Evolutionary conservation across 2,329 filamentous ascomycete genomes (phyloP).

Genomic region (Epichloe bromicola): DNA sequence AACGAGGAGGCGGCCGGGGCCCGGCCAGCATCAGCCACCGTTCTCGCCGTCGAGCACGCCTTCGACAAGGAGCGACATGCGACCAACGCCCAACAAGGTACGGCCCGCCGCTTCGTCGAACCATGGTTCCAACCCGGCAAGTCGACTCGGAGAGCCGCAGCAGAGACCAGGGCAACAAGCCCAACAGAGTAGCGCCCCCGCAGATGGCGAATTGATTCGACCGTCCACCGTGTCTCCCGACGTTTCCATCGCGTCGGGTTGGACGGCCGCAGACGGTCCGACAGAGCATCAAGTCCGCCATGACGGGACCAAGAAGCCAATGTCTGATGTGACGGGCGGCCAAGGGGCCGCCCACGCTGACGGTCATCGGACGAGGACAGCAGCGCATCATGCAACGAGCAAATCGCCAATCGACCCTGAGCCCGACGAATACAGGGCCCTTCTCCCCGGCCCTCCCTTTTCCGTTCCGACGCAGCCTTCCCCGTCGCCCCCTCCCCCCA

Average conservation of each 20-base stretch:
- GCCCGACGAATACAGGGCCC: neutral
- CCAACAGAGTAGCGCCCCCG: neutral
- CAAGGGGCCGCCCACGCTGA: neutral
- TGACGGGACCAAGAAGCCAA: too few relatives aligned
- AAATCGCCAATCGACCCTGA: neutral
- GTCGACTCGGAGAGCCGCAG: neutral
- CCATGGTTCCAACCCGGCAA: neutral
- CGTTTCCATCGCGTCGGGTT: constrained; percentile 3
- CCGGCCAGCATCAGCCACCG: neutral
- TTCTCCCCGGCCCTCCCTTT: neutral
- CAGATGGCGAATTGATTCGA: constrained; percentile 1
- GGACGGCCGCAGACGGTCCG: neutral
- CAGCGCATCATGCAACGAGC: neutral
- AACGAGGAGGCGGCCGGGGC: neutral
- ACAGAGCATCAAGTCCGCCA: neutral
- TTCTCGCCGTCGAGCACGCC: neutral
- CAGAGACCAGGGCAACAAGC: neutral
- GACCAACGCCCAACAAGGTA: neutral
- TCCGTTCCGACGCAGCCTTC: neutral
- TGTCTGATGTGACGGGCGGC: neutral
- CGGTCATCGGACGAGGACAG: neutral
- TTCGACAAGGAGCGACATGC: neutral
- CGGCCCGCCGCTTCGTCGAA: neutral
- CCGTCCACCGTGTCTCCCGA: constrained; percentile 7
- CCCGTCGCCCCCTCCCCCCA: too few relatives aligned